Evolutionary conservation across 805 yeast genomes (phyloP).

Genomic region (Cyberlindnera bimundalis): DNA sequence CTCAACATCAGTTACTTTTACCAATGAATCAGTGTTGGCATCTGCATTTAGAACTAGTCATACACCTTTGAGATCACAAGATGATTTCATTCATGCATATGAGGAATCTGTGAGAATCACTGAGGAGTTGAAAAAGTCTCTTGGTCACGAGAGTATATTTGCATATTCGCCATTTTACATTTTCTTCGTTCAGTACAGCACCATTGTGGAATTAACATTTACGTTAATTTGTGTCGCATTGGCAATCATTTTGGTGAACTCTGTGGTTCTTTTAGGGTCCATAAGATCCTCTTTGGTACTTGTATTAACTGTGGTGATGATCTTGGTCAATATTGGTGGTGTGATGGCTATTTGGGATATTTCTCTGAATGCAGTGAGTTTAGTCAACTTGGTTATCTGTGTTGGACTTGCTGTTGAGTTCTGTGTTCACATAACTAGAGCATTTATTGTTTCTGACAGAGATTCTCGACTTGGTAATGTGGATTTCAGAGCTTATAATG

Average conservation of each 20-base stretch:
- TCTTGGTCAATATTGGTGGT: conserved; percentile 74
- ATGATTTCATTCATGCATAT: conserved; percentile 79
- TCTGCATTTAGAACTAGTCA: conserved; percentile 82
- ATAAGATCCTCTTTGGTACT: conserved; percentile 54
- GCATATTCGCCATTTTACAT: conserved; percentile 94
- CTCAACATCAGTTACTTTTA: conserved; percentile 48
- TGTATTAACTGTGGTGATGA: conserved; percentile 54
- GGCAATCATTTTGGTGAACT: conserved; percentile 45
- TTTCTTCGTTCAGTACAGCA: conserved; percentile 82
- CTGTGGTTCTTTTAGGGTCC: conserved; percentile 66
- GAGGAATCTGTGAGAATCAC: conserved; percentile 67
- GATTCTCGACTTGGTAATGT: conserved; percentile 32
- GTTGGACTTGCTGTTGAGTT: conserved; percentile 93
- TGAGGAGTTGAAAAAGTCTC: conserved; percentile 42
- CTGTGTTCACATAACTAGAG: conserved; percentile 81
- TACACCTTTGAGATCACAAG: conserved; percentile 72
- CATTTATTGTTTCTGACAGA: conserved; percentile 46
- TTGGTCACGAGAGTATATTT: conserved; percentile 54
- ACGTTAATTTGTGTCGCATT: conserved; percentile 51
- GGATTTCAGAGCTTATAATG: conserved; percentile 41
- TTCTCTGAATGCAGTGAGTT: conserved; percentile 80
- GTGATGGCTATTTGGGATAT: conserved; percentile 72
- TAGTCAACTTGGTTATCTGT: conserved; percentile 90
- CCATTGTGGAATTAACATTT: conserved; percentile 59
- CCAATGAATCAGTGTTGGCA: conserved; percentile 41